A percentile compares a stretch with the other conserved stretches of the same genome.
These are phyloP conservation scores for Phytophthora aleatoria DNA, from an alignment of 352 stramenopile genomes.

Conservation along the genomic window DNA sequence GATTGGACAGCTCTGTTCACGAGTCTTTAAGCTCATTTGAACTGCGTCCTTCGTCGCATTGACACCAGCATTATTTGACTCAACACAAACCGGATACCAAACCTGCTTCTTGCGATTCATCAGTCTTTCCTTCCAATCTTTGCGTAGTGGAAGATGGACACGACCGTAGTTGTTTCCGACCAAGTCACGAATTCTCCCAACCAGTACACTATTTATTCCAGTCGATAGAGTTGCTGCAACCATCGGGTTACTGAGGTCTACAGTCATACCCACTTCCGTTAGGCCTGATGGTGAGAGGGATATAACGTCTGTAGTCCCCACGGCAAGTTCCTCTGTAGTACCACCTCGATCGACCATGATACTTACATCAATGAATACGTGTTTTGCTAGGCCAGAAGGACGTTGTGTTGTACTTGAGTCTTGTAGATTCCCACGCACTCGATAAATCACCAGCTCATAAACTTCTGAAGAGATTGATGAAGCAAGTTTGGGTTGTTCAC, in stretches of 20 bases:
- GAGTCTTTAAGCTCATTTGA: slow-evolving; percentile 25
- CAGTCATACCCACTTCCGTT: slow-evolving; percentile 20
- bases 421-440: slow-evolving; percentile 14
- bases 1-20: neutral
- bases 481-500: neutral
- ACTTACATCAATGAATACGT: slow-evolving; percentile 28
- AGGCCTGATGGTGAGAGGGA: slow-evolving; percentile 12
- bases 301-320: slow-evolving; percentile 20
- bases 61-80: neutral
- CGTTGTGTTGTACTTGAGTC: neutral
- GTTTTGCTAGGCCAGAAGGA: neutral
- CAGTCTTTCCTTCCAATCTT: slow-evolving; percentile 32
- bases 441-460: slow-evolving; percentile 35
- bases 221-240: slow-evolving; percentile 13
- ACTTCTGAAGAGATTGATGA: neutral
- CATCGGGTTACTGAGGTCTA: slow-evolving; percentile 33
- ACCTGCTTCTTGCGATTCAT: slow-evolving; percentile 15
- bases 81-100: slow-evolving; percentile 17
- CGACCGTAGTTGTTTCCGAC: slow-evolving; percentile 18
- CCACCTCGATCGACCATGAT: slow-evolving; percentile 13
- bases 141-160: slow-evolving; percentile 40
- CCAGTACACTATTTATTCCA: slow-evolving; percentile 20
- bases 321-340: slow-evolving; percentile 5
- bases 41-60: slow-evolving; percentile 18
- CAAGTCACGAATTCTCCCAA: slow-evolving; percentile 29